These are phyloP conservation scores for Leccinum pellstonianum DNA, from an alignment of 768 basidiomycete genomes.

Conservation along the genomic window DNA sequence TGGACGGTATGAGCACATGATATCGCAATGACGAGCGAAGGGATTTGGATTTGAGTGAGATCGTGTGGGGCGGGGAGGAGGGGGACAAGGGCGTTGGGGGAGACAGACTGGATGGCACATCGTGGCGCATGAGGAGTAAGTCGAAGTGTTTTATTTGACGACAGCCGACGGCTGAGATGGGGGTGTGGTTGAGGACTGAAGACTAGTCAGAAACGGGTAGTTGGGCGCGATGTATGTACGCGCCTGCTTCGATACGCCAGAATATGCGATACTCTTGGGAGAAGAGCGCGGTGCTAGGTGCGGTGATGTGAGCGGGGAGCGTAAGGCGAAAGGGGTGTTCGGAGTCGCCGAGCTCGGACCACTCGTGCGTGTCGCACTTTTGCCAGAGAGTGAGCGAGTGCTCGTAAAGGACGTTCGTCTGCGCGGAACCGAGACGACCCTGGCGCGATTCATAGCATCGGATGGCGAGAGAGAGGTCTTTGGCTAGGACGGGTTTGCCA, in stretches of 20 bases:
- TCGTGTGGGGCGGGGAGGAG: conserved; percentile 37
- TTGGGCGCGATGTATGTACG: conserved; percentile 31
- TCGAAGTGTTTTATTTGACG: conserved; percentile 71
- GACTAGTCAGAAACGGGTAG: conserved; percentile 18
- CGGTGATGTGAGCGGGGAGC: conserved; percentile 58
- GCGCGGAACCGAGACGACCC: conserved; percentile 53
- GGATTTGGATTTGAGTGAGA: conserved; percentile 49
- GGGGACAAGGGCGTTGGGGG: conserved; percentile 36
- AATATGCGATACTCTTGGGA: conserved; percentile 77
- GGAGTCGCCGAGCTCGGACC: conserved; percentile 58
- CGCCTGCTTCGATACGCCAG: conserved; percentile 84
- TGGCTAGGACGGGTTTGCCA: conserved; percentile 62
- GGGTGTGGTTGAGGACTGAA: conserved; percentile 66
- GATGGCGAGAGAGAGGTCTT: conserved; percentile 68
- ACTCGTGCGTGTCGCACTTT: conserved; percentile 56
- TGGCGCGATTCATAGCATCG: conserved; percentile 81
- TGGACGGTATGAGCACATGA: conserved; percentile 50
- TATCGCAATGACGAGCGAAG: conserved; percentile 62
- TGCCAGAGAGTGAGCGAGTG: conserved; percentile 66
- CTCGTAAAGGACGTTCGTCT: conserved; percentile 69
- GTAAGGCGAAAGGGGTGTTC: conserved; percentile 72
- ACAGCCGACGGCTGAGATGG: conserved; percentile 62
- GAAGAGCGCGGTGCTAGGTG: conserved; percentile 62
- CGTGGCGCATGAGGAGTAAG: conserved; percentile 69
- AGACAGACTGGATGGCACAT: conserved; percentile 47